These are phyloP conservation scores for Fusarium verticillioides DNA, from an alignment of 2,329 filamentous ascomycete genomes.

Conservation along the genomic window DNA sequence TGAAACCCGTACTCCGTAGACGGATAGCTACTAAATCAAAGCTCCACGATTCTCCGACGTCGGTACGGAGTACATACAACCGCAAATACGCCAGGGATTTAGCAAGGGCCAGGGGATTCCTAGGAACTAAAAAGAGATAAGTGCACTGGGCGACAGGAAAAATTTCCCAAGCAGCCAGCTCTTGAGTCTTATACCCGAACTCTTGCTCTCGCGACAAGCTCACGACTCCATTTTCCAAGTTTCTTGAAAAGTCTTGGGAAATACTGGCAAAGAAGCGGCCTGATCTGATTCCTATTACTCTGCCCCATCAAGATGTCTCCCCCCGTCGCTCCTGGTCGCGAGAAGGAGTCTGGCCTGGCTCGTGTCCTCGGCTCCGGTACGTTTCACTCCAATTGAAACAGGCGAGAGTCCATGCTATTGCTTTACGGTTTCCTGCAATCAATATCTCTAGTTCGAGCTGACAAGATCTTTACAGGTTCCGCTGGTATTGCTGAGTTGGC, in stretches of 20 bases:
- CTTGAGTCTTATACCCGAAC: conserved; percentile 20
- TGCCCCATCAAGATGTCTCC: conserved; percentile 67
- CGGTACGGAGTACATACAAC: conserved; percentile 37
- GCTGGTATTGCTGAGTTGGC: conserved; percentile 93
- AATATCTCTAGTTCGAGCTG: conserved; percentile 17
- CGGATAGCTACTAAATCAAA: conserved; percentile 7
- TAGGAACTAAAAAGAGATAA: conserved; percentile 33
- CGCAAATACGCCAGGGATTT: conserved; percentile 24
- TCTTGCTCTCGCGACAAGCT: conserved; percentile 26
- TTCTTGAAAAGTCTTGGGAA: conserved; percentile 10
- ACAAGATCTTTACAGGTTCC: conserved; percentile 70
- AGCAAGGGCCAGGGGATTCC: conserved; percentile 29
- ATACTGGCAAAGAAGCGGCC: conserved; percentile 2
- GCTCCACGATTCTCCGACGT: conserved; percentile 39
- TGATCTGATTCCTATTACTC: not conserved
- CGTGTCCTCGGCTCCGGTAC: conserved; percentile 91
- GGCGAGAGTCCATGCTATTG: not conserved
- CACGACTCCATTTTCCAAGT: conserved; percentile 7
- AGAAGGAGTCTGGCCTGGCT: conserved; percentile 90
- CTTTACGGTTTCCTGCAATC: not conserved
- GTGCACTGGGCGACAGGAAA: conserved; percentile 35
- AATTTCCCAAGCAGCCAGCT: conserved; percentile 39
- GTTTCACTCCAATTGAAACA: conserved; percentile 34
- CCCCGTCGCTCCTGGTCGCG: conserved; percentile 55
- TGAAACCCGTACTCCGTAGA: not conserved